Evolutionary conservation across 768 basidiomycete species (phyloP).

Genomic region (Kwoniella botswanensis): DNA sequence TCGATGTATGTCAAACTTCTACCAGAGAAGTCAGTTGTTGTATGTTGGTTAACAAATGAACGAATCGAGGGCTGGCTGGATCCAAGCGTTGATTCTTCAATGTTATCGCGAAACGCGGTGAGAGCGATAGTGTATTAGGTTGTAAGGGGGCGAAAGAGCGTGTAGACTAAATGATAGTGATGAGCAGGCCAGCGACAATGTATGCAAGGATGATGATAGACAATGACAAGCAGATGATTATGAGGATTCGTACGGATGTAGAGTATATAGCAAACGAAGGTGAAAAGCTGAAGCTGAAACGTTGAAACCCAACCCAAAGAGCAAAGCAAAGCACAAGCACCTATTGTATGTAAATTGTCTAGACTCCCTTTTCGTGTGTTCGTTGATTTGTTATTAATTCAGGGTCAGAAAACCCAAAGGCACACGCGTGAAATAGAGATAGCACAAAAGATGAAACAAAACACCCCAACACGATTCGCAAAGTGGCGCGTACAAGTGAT

Average conservation of each 20-base stretch:
- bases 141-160: not conserved
- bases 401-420: not conserved
- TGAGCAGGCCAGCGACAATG: not conserved
- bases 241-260: no score
- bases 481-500: slow-evolving; percentile 14
- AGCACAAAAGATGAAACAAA: slow-evolving; percentile 21
- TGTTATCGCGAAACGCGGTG: not conserved
- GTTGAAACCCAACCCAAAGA: not conserved
- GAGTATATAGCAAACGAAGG: no score
- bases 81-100: slow-evolving; percentile 5
- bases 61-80: not conserved
- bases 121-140: not conserved
- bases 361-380: not conserved
- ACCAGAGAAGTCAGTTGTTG: slow-evolving; percentile 3
- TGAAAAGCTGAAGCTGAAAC: not conserved
- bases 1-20: not conserved
- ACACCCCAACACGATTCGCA: not conserved
- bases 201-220: not conserved
- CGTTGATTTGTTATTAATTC: not conserved
- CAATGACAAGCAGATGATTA: not conserved
- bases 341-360: not conserved
- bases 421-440: slow-evolving; percentile 7
- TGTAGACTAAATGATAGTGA: not conserved
- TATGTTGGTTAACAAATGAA: not conserved
- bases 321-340: not conserved